Conservation (phyloP, 2,329 filamentous ascomycete species). For the Magnaporthiopsis incrustans region DNA sequence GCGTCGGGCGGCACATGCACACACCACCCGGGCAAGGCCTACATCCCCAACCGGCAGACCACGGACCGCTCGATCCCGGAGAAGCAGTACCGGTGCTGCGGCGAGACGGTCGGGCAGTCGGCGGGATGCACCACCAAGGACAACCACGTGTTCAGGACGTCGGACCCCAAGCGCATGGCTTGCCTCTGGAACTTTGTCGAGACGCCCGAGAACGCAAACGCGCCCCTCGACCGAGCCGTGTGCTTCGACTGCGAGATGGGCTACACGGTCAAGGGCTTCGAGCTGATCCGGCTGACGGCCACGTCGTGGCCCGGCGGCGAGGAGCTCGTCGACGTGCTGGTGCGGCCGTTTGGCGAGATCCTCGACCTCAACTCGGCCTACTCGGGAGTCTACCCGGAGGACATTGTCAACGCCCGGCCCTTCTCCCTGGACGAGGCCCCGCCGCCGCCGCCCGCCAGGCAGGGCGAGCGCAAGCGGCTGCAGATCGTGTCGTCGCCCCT, state of each 20-base stretch:
- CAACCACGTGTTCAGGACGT: constrained; percentile 83
- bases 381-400: constrained; percentile 75
- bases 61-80: constrained; percentile 47
- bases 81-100: constrained; percentile 71
- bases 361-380: constrained; percentile 65
- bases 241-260: constrained; percentile 98
- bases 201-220: constrained; percentile 58
- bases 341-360: constrained; percentile 16
- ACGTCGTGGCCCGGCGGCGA: constrained; percentile 77
- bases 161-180: constrained; percentile 67
- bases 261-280: constrained; percentile 81
- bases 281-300: constrained; percentile 83
- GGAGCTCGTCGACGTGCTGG: constrained; percentile 62
- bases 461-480: constrained; percentile 35
- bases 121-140: constrained; percentile 63
- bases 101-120: constrained; percentile 62
- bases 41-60: constrained; percentile 45
- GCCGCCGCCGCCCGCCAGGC: constrained; percentile 13
- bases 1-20: constrained; percentile 70
- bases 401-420: constrained; percentile 60
- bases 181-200: constrained; percentile 69
- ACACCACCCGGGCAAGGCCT: constrained; percentile 70
- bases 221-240: constrained; percentile 52
- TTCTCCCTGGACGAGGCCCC: constrained; percentile 31
- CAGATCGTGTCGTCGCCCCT: constrained; percentile 69